Percentiles rank a stretch among this genome's conserved stretches.
These are phyloP conservation scores for Sporormia fimetaria DNA, from an alignment of 495 filamentous ascomycete species.

Conservation along the genomic window DNA sequence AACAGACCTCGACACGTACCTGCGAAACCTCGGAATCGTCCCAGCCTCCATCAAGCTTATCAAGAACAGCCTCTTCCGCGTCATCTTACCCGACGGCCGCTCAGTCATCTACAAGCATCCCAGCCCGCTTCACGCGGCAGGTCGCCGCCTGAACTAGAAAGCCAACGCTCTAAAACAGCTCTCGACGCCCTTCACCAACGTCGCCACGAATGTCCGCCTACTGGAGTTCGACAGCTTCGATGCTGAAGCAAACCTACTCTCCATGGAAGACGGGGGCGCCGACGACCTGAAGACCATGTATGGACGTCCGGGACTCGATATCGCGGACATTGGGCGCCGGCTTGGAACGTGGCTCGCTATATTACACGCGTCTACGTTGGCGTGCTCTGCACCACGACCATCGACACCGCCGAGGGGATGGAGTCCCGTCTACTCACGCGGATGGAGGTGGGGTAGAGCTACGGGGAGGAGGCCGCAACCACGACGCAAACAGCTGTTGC, in stretches of 20 bases:
- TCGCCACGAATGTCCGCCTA: conserved; percentile 4
- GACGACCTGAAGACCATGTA: conserved; percentile 31
- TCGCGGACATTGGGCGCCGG: conserved; percentile 15
- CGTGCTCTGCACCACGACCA: conserved; percentile 4
- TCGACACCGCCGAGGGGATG: no score
- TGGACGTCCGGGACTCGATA: conserved; percentile 20
- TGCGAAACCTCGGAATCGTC: no score
- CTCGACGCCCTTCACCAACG: conserved; percentile 5
- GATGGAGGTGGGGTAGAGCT: no score
- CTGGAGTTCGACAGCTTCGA: conserved; percentile 22
- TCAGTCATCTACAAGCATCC: conserved; percentile 32
- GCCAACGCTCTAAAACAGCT: conserved; percentile 19
- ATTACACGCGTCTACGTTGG: conserved; percentile 10
- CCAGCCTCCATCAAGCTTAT: no score
- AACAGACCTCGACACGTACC: no score
- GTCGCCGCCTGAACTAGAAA: conserved; percentile 33
- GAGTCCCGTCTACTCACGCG: no score
- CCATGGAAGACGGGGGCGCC: conserved; percentile 25
- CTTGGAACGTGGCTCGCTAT: conserved; percentile 27
- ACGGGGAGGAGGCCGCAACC: no score
- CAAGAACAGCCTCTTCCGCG: conserved; percentile 32
- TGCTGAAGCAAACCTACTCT: conserved; percentile 20
- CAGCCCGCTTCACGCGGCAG: no score
- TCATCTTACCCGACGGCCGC: conserved; percentile 7
- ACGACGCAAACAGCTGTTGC: no score